Evolutionary conservation across 2,329 filamentous ascomycete species (phyloP), one percentile per base, ranked within the genome.

Genomic region (Chaetomiaceae sp.): DNA sequence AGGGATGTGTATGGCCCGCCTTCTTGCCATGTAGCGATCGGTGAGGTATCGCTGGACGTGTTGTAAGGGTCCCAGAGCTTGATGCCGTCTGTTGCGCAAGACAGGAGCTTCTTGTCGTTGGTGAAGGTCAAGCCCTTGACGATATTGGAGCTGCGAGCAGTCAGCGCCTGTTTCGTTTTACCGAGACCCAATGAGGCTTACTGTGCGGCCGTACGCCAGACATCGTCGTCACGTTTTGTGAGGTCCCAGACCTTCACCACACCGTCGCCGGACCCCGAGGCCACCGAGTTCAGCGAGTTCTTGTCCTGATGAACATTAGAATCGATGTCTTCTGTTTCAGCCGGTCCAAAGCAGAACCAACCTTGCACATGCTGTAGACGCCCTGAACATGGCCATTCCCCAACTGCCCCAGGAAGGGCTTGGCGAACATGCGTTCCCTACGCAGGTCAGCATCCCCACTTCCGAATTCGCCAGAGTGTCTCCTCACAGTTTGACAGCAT

Each of bases 81-180:
- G 65, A 97, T 82, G 4, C 84, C 83, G 71, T 99, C 94, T 56
- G 84, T 85, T 6, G 88, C 91, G 67, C 91, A 96, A 1, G 89
- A 92, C 43, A 97, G 75, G 14, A 97, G 76, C 67, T 91, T 92
- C 66, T 85, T 82, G 63, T 95, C 89, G 40, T 83, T 80, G 3
- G 91, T 96, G 88, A 92, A 99, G 63, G 85, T 87, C 67, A 96
- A 78, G 14, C 88, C 88, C 75, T 95, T 96, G 62, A 97, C 89
- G 40, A 96, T 86, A 63, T 95, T 95, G 63, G 96, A 89, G 68
- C 56, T 59, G 31, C 0, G 17, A 6, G 17, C 9, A 34, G 22
- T 47, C 12, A 54, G 37, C 9, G 6, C 8, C 8, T 4, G 4
- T 25, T 9, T 7, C 4, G 14, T 4, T n/a, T 17, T 2, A 9